Evolutionary conservation across 495 filamentous ascomycete species (phyloP), one percentile per base, ranked within the genome.

Genomic region (Achaetomiella virescens): DNA sequence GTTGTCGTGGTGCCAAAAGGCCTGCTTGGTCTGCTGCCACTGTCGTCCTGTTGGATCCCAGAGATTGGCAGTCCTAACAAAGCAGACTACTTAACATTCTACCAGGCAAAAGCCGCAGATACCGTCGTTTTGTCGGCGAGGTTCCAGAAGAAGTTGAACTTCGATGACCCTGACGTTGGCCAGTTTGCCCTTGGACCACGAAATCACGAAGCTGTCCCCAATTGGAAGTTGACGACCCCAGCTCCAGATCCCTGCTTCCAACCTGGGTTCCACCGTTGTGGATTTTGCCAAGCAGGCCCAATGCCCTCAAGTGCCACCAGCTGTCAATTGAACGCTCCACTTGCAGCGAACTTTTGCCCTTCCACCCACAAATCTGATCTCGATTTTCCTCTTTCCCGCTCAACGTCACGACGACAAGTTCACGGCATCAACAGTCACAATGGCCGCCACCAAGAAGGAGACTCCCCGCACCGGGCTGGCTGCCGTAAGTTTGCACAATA

Each of bases 371-470:
- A 61, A 57, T 50, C 45, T 31, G 24, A 48, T 40, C 11, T n/a
- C 17, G 21, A 44, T 57, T 41, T 47, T 27, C 29, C 40, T 45
- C 18, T 47, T 38, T 50, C 24, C 36, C 47, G 47, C 52, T 55
- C 59, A 61, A 45, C 54, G 59, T 61, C 59, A 61, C 53, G 54
- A 61, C 59, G 59, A 61, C 54, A 61, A 40, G 20, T 40, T 40
- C 49, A 44, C 58, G 58, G 48, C 58, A 61, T 54, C 58, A 57
- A 43, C 58, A 52, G 48, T 52, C 48, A 61, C 53, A 57, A 61
- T 61, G 59, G 54, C 59, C 54, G 54, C 54, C 38, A 57, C 54
- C 48, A 61, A 61, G 58, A 48, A 48, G 15, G 54, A 61, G 59
- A 61, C 59, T 49, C 44, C 52, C 24, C 59, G 59, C 59, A 54